These are phyloP conservation scores for Leptographium lundbergii DNA, from an alignment of 2,329 filamentous ascomycete genomes.

Conservation along the genomic window DNA sequence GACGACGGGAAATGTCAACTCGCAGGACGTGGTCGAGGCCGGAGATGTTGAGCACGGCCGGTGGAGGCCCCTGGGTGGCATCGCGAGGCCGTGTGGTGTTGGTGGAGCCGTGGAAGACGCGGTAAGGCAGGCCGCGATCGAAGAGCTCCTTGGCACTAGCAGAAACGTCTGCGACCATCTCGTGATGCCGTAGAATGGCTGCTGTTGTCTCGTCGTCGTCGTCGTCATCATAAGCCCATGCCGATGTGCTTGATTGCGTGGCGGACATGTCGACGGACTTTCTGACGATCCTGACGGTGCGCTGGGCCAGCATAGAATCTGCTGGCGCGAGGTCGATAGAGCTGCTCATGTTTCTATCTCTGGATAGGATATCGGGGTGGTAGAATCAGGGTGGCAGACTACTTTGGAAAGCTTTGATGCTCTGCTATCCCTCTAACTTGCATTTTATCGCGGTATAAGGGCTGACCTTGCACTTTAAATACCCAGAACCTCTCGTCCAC, in stretches of 20 bases:
- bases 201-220: not conserved
- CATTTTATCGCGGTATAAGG: no score
- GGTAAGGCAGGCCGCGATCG: constrained; percentile 42
- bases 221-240: not conserved
- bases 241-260: not conserved
- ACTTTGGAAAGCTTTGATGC: no score
- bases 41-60: constrained; percentile 49
- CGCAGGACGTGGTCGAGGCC: constrained; percentile 48
- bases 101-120: constrained; percentile 64
- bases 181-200: constrained; percentile 33
- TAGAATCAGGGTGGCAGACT: no score
- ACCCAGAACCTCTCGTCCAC: no score
- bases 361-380: no score
- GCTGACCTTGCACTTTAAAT: no score
- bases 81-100: constrained; percentile 47
- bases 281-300: not conserved
- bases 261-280: not conserved
- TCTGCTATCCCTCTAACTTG: no score
- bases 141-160: constrained; percentile 33
- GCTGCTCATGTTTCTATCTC: no score
- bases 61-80: constrained; percentile 25
- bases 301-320: no score
- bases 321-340: no score
- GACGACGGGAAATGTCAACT: constrained; percentile 41
- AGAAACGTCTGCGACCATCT: constrained; percentile 22